phyloP scores from a whole-genome alignment of 257 asterid species.

The Avicennia marina region DNA sequence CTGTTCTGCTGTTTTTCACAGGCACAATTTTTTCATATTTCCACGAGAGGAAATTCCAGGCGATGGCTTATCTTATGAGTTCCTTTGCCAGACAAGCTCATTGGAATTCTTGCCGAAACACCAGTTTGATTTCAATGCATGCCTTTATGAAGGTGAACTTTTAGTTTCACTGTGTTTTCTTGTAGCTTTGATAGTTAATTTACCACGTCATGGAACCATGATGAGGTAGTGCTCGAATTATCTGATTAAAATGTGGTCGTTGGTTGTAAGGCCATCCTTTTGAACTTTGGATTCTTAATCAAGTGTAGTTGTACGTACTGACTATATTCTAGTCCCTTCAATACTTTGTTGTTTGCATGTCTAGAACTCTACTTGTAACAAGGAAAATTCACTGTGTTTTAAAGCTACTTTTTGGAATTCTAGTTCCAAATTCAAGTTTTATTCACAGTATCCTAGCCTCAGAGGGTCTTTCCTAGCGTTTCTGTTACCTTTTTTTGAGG shows the following conservation, averaged over 20 bases:
- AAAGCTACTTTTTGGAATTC: no score
- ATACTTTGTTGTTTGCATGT: no score
- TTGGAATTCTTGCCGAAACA: constrained; percentile 82
- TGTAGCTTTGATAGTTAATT: not conserved
- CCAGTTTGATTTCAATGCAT: constrained; percentile 84
- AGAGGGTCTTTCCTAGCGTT: constrained; percentile 9
- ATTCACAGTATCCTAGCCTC: not conserved
- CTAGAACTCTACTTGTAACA: no score
- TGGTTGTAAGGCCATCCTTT: not conserved
- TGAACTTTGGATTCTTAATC: not conserved
- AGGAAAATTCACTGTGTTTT: no score
- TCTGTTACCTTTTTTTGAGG: constrained; percentile 39
- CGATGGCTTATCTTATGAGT: constrained; percentile 46
- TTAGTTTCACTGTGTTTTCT: not conserved
- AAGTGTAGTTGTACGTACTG: constrained; percentile 3
- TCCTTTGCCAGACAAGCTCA: constrained; percentile 88
- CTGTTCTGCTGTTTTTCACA: constrained; percentile 30
- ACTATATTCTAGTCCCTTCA: no score
- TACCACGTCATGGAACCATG: not conserved
- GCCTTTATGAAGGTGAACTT: constrained; percentile 67
- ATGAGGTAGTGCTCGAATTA: not conserved
- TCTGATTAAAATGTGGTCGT: not conserved
- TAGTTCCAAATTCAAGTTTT: no score
- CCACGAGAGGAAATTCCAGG: constrained; percentile 67
- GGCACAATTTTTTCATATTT: constrained; percentile 82